Conservation (phyloP, 257 asterid species). For the Salvia miltiorrhiza region DNA sequence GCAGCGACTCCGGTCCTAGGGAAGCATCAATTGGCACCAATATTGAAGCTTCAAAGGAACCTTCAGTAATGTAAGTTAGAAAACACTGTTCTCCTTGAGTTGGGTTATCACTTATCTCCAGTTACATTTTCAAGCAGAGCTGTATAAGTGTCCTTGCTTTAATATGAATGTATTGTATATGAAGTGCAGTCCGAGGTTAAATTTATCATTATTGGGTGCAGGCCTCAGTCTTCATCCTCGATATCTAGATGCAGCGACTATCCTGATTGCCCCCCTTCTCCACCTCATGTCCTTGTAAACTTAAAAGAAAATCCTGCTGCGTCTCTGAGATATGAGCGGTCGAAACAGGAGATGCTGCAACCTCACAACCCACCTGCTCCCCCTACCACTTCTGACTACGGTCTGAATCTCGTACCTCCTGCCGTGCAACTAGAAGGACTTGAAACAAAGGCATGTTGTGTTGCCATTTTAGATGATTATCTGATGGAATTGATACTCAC, state of each 20-base stretch:
- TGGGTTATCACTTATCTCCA: too few species aligned
- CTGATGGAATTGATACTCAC: too few species aligned
- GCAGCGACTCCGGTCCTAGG: conserved; percentile 12
- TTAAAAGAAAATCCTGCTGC: conserved; percentile 27
- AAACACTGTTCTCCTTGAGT: neutral
- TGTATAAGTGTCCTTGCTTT: neutral
- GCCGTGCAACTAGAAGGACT: conserved; percentile 33
- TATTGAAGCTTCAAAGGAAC: conserved; percentile 32
- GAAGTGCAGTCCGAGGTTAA: neutral
- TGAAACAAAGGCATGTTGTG: conserved; percentile 35
- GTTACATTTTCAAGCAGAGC: neutral
- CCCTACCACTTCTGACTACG: conserved; percentile 35
- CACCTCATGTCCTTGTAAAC: conserved; percentile 21
- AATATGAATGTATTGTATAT: neutral
- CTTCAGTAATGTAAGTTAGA: conserved; percentile 31
- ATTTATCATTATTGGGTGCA: conserved; percentile 25
- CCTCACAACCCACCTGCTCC: conserved; percentile 38
- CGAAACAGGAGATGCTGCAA: conserved; percentile 35
- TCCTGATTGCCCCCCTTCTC: conserved; percentile 30
- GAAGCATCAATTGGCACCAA: conserved; percentile 21
- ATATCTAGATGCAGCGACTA: conserved; percentile 24
- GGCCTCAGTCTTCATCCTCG: conserved; percentile 30
- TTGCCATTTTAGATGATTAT: too few species aligned
- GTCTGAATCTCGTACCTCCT: conserved; percentile 41
- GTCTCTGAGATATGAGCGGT: conserved; percentile 32